These are phyloP conservation scores for Termitomyces sp. DNA, from an alignment of 768 basidiomycete species.

Conservation along the genomic window DNA sequence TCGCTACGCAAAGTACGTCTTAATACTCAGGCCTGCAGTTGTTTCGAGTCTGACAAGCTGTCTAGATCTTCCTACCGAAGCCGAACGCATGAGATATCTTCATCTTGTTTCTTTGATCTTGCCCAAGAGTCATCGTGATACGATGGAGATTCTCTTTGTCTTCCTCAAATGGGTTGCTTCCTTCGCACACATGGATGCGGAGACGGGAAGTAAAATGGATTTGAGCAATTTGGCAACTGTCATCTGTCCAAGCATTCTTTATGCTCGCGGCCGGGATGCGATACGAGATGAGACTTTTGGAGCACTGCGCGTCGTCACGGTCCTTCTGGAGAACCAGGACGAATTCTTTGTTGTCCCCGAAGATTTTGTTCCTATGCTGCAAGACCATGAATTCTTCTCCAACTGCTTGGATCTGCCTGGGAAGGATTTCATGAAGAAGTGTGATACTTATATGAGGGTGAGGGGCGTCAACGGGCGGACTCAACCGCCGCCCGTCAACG, in stretches of 20 bases:
- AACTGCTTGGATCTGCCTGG: conserved; percentile 86
- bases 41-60: not conserved
- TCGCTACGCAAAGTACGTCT: conserved; percentile 81
- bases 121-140: conserved; percentile 93
- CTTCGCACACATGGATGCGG: conserved; percentile 96
- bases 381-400: conserved; percentile 90
- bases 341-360: conserved; percentile 93
- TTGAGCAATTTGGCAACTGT: conserved; percentile 93
- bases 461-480: conserved; percentile 59
- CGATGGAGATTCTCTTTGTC: conserved; percentile 95
- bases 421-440: conserved; percentile 95
- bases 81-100: conserved; percentile 78
- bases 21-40: not conserved
- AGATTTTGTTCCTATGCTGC: conserved; percentile 82
- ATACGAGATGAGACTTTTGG: conserved; percentile 92
- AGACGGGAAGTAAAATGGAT: conserved; percentile 99
- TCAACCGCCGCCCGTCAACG: conserved; percentile 33
- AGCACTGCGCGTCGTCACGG: conserved; percentile 82
- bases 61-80: conserved; percentile 68
- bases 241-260: conserved; percentile 97
- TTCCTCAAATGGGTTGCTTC: conserved; percentile 99
- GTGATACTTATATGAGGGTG: conserved; percentile 82
- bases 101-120: conserved; percentile 84
- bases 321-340: conserved; percentile 89
- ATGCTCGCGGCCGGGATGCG: conserved; percentile 80